Evolutionary conservation across 352 stramenopile genomes (phyloP), one percentile per base, ranked within the genome.

Genomic region (Pythium volutum): DNA sequence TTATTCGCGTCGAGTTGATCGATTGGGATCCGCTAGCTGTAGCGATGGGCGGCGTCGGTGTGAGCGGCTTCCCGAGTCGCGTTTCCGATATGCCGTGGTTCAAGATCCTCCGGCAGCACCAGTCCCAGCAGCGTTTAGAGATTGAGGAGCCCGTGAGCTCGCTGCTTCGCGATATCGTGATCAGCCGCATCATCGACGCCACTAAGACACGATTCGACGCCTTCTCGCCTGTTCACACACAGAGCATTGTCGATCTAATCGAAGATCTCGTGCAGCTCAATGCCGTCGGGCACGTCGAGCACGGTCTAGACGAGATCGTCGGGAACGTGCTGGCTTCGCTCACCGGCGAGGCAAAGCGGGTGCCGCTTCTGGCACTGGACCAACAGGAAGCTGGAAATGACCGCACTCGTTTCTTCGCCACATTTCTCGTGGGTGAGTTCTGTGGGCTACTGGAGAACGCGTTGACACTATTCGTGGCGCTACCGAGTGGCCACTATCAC

Each of bases 371-470:
- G 23, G 71, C 73, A 10, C 46, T 88, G 5, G 41, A 72, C 27
- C 51, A 78, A 12, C 53, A 62, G 2, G 18, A 57, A 9, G 55
- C 52, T 4, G 16, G 25, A 2, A 27, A 39, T 29, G 42, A 63
- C 4, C 57, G 59, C 47, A 43, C 59, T 8, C 60, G 42, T 10
- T 16, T 65, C 27, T 75, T 89, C 27, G 74, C 67, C 0, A 22
- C 38, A 18, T 88, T 83, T 48, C 55, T 79, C 25, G 20, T 86
- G 23, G 62, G 73, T n/a, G 64, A 73, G 23, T 86, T 91, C 31
- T 79, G 71, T 36, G 60, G 62, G n/a, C 68, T 91, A 10, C 69
- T 82, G 33, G 81, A 89, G 54, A 89, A 91, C 27, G 63, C 80
- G 22, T 57, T 88, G n/a, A 81, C 70, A 29, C 46, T 91, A 26